Evolutionary conservation across 2,329 filamentous ascomycete genomes (phyloP).

Genomic region (Claviceps arundinis): DNA sequence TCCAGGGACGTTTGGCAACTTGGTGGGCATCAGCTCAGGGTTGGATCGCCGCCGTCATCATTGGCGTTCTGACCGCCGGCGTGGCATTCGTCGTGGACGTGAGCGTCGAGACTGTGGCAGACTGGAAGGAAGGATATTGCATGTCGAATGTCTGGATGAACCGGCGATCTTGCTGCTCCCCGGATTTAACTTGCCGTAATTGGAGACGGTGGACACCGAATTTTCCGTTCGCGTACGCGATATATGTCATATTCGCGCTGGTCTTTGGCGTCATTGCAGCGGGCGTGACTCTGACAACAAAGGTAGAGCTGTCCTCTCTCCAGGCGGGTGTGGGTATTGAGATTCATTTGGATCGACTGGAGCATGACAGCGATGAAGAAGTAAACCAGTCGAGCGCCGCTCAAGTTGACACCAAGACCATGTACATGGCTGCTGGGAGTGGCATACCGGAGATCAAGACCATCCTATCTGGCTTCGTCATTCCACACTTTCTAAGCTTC

Average conservation of each 20-base stretch:
- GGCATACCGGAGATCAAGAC: conserved; percentile 52
- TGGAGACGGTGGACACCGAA: conserved; percentile 30
- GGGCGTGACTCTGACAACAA: conserved; percentile 21
- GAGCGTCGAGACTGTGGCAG: conserved; percentile 38
- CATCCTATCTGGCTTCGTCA: conserved; percentile 46
- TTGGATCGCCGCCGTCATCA: conserved; percentile 41
- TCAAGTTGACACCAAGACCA: conserved; percentile 27
- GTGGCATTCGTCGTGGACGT: conserved; percentile 44
- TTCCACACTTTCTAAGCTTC: conserved; percentile 41
- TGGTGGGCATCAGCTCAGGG: conserved; percentile 37
- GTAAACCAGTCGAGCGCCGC: not conserved
- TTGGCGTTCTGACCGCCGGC: conserved; percentile 39
- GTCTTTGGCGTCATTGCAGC: conserved; percentile 14
- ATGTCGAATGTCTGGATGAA: conserved; percentile 28
- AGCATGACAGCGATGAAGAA: conserved; percentile 7
- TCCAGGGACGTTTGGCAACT: not conserved
- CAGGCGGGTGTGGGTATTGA: conserved; percentile 20
- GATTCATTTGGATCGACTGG: not conserved
- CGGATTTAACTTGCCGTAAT: conserved; percentile 18
- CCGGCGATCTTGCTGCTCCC: conserved; percentile 35
- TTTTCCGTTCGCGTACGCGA: conserved; percentile 10
- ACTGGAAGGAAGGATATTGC: conserved; percentile 47
- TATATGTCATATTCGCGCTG: conserved; percentile 15
- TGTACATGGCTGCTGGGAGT: conserved; percentile 45
- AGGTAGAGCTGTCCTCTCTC: conserved; percentile 21